phyloP scores from a whole-genome alignment of 2,329 filamentous ascomycete species.

The Monosporascus sp. region DNA sequence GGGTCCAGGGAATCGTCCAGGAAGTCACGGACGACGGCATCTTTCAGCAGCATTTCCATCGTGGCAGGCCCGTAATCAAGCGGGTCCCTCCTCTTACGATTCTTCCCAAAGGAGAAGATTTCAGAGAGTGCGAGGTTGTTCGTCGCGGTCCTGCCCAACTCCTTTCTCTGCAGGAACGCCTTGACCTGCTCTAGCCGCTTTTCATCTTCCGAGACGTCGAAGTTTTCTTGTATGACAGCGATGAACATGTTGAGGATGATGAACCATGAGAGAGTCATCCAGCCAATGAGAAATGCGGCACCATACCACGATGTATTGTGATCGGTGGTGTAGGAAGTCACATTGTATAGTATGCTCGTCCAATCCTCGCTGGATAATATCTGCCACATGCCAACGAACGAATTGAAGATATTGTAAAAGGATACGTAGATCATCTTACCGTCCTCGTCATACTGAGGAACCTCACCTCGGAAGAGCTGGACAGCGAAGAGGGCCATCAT shows the following conservation, averaged over 20 bases:
- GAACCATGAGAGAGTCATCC: constrained; percentile 94
- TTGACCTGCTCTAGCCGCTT: constrained; percentile 96
- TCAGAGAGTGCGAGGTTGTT: constrained; percentile 73
- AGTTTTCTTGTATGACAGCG: constrained; percentile 99
- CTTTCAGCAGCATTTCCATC: constrained; percentile 94
- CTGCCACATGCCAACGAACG: constrained; percentile 97
- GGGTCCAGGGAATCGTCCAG: constrained; percentile 66
- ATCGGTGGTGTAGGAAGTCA: constrained; percentile 62
- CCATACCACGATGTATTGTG: constrained; percentile 85
- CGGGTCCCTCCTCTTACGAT: constrained; percentile 66
- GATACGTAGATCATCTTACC: constrained; percentile 64
- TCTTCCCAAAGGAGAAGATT: constrained; percentile 59
- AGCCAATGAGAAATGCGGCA: constrained; percentile 83
- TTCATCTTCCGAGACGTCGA: constrained; percentile 96
- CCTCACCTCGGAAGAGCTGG: constrained; percentile 85
- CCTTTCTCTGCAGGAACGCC: constrained; percentile 86
- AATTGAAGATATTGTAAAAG: constrained; percentile 90
- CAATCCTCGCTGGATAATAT: constrained; percentile 94
- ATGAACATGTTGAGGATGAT: constrained; percentile 99
- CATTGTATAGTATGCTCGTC: constrained; percentile 80
- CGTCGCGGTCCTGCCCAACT: constrained; percentile 63
- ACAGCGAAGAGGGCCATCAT: constrained; percentile 88
- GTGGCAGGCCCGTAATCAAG: constrained; percentile 88
- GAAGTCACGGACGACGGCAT: constrained; percentile 91
- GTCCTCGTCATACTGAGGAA: constrained; percentile 58